phyloP scores from a whole-genome alignment of 1,139 yeast species.

The Pichia sp. region DNA sequence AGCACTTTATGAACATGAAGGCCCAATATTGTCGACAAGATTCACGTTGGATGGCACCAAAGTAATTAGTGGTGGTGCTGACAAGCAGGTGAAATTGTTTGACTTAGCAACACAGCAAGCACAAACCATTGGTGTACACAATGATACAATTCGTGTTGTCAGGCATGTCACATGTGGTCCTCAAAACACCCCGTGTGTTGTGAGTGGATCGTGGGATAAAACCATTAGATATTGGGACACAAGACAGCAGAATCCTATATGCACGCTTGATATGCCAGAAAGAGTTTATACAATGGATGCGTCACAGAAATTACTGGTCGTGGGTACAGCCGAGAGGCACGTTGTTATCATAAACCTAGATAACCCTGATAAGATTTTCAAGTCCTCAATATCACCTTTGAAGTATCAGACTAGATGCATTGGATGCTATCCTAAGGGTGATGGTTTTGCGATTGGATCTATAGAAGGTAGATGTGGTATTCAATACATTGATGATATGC shows the following conservation, averaged over 20 bases:
- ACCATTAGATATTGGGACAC: slow-evolving; percentile 92
- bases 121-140: slow-evolving; percentile 83
- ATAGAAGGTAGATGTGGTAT: slow-evolving; percentile 98
- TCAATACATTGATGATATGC: slow-evolving; percentile 82
- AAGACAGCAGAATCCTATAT: slow-evolving; percentile 79
- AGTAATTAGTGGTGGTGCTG: slow-evolving; percentile 89
- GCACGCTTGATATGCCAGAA: slow-evolving; percentile 81
- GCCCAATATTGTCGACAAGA: slow-evolving; percentile 75
- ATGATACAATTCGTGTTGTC: slow-evolving; percentile 71
- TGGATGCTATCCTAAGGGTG: slow-evolving; percentile 82
- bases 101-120: slow-evolving; percentile 80
- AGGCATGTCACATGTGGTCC: slow-evolving; percentile 82
- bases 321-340: slow-evolving; percentile 90
- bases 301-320: slow-evolving; percentile 74
- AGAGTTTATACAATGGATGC: slow-evolving; percentile 89
- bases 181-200: slow-evolving; percentile 74
- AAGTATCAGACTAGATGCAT: slow-evolving; percentile 87
- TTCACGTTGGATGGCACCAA: slow-evolving; percentile 88
- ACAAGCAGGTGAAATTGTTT: slow-evolving; percentile 78
- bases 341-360: slow-evolving; percentile 71
- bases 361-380: slow-evolving; percentile 81
- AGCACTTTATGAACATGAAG: slow-evolving; percentile 86
- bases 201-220: slow-evolving; percentile 95
- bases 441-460: slow-evolving; percentile 89
- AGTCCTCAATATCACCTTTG: slow-evolving; percentile 71